These are phyloP conservation scores for Ilex asprella DNA, from an alignment of 257 asterid species.

Conservation along the genomic window DNA sequence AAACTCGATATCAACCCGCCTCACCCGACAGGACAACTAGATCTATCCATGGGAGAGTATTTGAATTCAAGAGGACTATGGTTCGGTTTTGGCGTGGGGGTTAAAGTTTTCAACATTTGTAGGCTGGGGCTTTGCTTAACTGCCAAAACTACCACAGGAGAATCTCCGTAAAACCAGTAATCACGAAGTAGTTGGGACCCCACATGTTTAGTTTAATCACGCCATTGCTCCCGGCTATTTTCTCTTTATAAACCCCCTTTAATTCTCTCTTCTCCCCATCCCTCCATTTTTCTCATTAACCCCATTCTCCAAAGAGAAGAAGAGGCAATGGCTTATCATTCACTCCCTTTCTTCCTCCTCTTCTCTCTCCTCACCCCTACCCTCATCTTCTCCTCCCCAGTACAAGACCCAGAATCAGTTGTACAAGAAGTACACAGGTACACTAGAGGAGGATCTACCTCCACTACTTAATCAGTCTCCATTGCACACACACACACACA, in stretches of 20 bases:
- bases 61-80: too few species aligned
- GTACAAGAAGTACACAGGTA: constrained; percentile 71
- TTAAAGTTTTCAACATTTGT: not conserved
- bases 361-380: constrained; percentile 22
- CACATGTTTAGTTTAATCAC: constrained; percentile 53
- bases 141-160: constrained; percentile 42
- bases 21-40: too few species aligned
- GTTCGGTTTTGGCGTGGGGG: too few species aligned
- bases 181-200: constrained; percentile 39
- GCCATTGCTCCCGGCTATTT: constrained; percentile 42
- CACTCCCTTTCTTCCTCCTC: constrained; percentile 20
- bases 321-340: constrained; percentile 29
- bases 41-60: too few species aligned
- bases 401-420: constrained; percentile 44
- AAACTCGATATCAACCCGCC: too few species aligned
- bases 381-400: constrained; percentile 42
- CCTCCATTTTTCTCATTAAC: constrained; percentile 1
- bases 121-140: constrained; percentile 28
- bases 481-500: not conserved
- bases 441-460: constrained; percentile 2
- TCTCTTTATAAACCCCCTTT: constrained; percentile 28
- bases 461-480: too few species aligned
- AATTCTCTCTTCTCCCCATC: constrained; percentile 12
- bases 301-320: not conserved
- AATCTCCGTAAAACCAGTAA: constrained; percentile 63